Evolutionary conservation across 2,329 filamentous ascomycete genomes (phyloP), one percentile per base, ranked within the genome.

Genomic region (Cytospora leucostoma): DNA sequence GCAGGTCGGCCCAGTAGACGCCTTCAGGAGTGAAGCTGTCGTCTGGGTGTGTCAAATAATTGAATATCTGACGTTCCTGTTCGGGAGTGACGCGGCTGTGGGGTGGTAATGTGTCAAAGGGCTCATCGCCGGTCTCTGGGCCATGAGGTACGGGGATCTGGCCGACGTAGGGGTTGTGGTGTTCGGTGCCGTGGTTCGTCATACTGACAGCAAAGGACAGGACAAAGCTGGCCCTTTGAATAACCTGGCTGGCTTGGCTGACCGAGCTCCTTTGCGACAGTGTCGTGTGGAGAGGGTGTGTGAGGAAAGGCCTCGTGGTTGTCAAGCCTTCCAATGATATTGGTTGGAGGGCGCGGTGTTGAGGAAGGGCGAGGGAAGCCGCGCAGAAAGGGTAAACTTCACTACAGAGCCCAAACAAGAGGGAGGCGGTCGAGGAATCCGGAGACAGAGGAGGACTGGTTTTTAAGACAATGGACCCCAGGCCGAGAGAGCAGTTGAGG

Each of bases 1-100:
- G 87, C 70, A 98, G 80, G 74, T 97, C 94, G 38, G 93, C 94
- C 93, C 93, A 98, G 84, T 98, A 98, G 68, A 86, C 84, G 66
- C 94, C 94, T 21, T 93, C 86, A 61, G 84, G 77, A 62, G 90
- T 91, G 78, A 94, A 97, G 67, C 88, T 90, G 78, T 98, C 94
- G 72, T 96, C 91, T 2, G 94, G 94, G 61, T 91, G 90, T 62
- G 96, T 90, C 63, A 97, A 80, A 69, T 89, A 86, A 71, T 89
- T 84, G 79, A 97, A 96, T 70, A 87, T 85, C 73, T 80, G 78
- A 66, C 78, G 82, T 75, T 86, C 83, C 65, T 80, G 73, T 56
- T 77, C 75, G 62, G 78, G 77, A 64, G 69, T 68, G 56, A 75
- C 71, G 38, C 74, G 74, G 62, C 71, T 68, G 55, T 70, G 69